Evolutionary conservation across 768 basidiomycete species (phyloP), one percentile per base, ranked within the genome.

Genomic region (Phanerochaete carnosa): DNA sequence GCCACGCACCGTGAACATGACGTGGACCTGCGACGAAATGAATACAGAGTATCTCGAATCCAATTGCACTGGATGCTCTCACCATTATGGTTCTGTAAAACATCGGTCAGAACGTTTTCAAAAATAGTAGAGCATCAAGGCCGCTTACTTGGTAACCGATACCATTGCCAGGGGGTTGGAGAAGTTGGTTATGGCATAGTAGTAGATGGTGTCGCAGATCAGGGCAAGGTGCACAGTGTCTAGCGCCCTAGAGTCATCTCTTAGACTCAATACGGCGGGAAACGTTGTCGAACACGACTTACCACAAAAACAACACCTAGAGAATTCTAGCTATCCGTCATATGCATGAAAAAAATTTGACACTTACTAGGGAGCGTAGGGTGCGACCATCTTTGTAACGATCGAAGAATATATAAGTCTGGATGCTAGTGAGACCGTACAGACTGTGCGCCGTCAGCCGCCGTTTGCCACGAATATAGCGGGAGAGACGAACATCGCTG

Each of bases 121-220:
- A 37, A 12, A 45, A 12, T 35, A 29, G 39, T 4, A 43, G 39
- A 19, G 15, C 2, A 16, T 6, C 28, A 22, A 26, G 9, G 53
- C 19, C 16, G 50, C 62, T 22, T 37, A 71, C 70, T 67, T 67
- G 30, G 61, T 61, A 15, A 66, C 65, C 6, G 53, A 43, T 37
- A 51, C 45, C 15, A 67, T 39, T 5, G 64, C 67, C 7, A 62
- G 29, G 6, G 58, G 61, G 46, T 69, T 63, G 22, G 55, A 29
- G 57, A 67, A 69, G 57, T 71, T 66, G 8, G 58, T 66, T 6
- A 71, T 66, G 6, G 66, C 62, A 53, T 68, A 69, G 35, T 58
- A 59, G 47, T 71, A 71, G 1, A 68, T 37, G 0, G 69, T 60
- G 32, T 68, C 66, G 6, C 61, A 52, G 8, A 66, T 65, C 29